phyloP scores from a whole-genome alignment of 2,329 filamentous ascomycete species.

The Pyrenophora seminiperda region DNA sequence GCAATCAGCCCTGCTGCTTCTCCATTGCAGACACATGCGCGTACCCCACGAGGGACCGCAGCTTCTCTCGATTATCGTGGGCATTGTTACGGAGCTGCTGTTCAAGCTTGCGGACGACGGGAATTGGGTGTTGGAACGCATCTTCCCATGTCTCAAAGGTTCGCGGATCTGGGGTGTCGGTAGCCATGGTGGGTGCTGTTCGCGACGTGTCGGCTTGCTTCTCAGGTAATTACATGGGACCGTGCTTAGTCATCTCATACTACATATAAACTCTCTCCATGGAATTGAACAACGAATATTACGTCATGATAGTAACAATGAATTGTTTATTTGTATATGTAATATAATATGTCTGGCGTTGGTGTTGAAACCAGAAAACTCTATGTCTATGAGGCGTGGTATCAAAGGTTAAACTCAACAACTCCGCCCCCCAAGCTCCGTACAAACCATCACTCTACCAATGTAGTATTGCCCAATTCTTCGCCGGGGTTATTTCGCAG shows the following conservation, averaged over 20 bases:
- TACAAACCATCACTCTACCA: constrained; percentile 8
- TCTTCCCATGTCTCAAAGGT: constrained; percentile 67
- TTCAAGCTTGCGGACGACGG: constrained; percentile 66
- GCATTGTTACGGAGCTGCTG: constrained; percentile 67
- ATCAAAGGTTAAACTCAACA: constrained; percentile 22
- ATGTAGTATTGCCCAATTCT: constrained; percentile 4
- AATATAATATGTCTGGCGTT: not conserved
- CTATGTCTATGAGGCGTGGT: constrained; percentile 22
- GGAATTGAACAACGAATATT: not conserved
- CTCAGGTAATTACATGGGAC: not conserved
- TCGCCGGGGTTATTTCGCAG: constrained; percentile 11
- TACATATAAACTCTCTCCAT: not conserved
- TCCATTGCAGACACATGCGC: constrained; percentile 18
- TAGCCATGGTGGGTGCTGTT: constrained; percentile 51
- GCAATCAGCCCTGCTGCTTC: constrained; percentile 7
- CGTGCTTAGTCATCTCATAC: constrained; percentile 21
- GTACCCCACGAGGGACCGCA: constrained; percentile 69
- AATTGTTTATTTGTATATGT: not conserved
- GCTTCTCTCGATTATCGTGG: constrained; percentile 67
- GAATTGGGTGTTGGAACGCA: constrained; percentile 69
- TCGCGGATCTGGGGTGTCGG: constrained; percentile 61
- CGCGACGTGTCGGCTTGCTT: not conserved
- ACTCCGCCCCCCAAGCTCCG: constrained; percentile 5
- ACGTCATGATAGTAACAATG: too few species aligned
- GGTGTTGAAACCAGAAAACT: constrained; percentile 27